Evolutionary conservation across 148 eudicot genomes (phyloP), one percentile per base, ranked within the genome.

Genomic region (Vaccinium macrocarpon): DNA sequence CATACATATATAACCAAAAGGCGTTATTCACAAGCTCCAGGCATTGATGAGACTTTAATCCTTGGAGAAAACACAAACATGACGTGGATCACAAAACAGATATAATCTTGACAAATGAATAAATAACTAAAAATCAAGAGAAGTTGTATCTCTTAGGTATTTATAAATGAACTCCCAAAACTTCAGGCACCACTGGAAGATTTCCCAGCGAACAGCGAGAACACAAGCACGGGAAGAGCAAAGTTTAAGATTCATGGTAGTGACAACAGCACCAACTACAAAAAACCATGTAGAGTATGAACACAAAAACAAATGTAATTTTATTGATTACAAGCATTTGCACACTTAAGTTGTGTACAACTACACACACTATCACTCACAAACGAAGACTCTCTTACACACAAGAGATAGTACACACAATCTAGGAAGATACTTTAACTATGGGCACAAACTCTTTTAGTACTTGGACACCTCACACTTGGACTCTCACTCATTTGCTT

Each of bases 51-150:
- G 78, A 19, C 75, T 32, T 38, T 2, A 25, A 68, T 64, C 2
- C 85, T 77, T 52, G 5, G 79, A 72, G 80, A 72, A 53, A 85
- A 71, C 72, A 75, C 55, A 84, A 75, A 3, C 76, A 61, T 64
- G 66, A 35, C 38, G 1, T 13, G 13, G 25, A 77, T 72, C 76
- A 83, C 1, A 46, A 35, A 73, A 18, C 8, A 19, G 21, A n/a
- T 10, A 25, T 82, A 56, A 35, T 55, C 12, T 23, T 9, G 46
- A 9, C 29, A 64, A 62, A 23, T n/a, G 23, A 46, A 59, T 10
- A 8, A 46, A 59, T 10, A 8, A 64, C 8, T 23, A 46, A 74
- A 35, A 7, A 74, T 2, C 50, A 57, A 52, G 18, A 74, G 32
- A 72, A 21, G 35, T 15, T 42, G 38, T 6, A 82, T 52, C 27